These are phyloP conservation scores for Monocercomonoides exilis DNA, from an alignment of 78 protist species.

Conservation along the genomic window DNA sequence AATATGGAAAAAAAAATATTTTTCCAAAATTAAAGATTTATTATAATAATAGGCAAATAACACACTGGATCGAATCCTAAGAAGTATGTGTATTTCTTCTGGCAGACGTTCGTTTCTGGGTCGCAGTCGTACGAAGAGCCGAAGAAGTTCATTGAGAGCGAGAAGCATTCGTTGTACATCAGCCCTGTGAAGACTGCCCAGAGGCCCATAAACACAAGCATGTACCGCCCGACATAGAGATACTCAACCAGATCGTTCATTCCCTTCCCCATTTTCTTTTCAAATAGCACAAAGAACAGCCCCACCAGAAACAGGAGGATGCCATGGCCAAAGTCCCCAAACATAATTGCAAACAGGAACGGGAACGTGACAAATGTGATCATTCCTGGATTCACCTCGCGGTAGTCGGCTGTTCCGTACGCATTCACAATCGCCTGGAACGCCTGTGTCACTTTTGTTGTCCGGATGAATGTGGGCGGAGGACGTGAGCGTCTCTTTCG, in stretches of 20 bases:
- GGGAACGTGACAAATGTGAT: constrained; percentile 96
- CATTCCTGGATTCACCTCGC: constrained; percentile 82
- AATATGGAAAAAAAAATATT: constrained; percentile 22
- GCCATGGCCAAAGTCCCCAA: constrained; percentile 99
- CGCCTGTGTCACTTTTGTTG: constrained; percentile 54
- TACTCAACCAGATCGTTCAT: constrained; percentile 35
- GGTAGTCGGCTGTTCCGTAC: constrained; percentile 88
- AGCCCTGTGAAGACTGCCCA: constrained; percentile 89
- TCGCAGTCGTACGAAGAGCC: constrained; percentile 11
- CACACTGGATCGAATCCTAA: constrained; percentile 22
- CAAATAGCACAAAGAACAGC: constrained; percentile 45
- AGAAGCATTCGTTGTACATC: constrained; percentile 92
- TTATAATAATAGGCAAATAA: neutral
- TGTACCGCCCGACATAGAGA: constrained; percentile 89
- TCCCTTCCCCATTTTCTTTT: constrained; percentile 46
- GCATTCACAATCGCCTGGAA: constrained; percentile 87
- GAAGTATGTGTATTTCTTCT: neutral
- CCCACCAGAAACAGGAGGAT: constrained; percentile 59
- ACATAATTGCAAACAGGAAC: constrained; percentile 99
- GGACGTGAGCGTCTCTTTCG: neutral
- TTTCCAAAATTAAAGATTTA: constrained; percentile 4
- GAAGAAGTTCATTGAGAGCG: constrained; percentile 41
- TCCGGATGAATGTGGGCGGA: constrained; percentile 87
- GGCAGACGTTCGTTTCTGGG: neutral
- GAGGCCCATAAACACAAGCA: constrained; percentile 88